Conservation (phyloP, 352 stramenopile species). For the Phytophthora cryptogea region DNA sequence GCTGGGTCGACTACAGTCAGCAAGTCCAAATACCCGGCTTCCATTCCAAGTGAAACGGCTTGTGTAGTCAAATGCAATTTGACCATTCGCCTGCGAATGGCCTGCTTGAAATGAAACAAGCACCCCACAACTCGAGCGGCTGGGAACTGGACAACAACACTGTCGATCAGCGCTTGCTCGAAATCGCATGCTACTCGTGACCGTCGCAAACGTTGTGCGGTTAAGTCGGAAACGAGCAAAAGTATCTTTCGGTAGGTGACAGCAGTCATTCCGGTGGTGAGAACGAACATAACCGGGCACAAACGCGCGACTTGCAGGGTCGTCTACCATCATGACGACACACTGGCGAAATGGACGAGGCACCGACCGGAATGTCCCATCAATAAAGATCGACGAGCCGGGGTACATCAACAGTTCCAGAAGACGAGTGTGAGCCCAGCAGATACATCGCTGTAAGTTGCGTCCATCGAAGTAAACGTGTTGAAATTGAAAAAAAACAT, state of each 20-base stretch:
- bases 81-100: background rate
- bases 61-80: background rate
- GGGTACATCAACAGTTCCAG: background rate
- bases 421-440: background rate
- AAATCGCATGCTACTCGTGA: background rate
- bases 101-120: conserved; percentile 3
- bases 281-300: background rate
- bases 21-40: background rate
- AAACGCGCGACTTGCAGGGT: background rate
- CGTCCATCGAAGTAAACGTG: background rate
- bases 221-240: background rate
- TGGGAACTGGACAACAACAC: background rate
- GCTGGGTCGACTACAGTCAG: background rate
- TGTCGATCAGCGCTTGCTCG: background rate
- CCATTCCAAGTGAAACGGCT: background rate
- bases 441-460: background rate
- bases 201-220: background rate
- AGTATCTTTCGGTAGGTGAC: background rate
- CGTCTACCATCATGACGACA: background rate
- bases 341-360: conserved; percentile 1
- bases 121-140: background rate
- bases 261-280: background rate
- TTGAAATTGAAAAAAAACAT: conserved; percentile 1
- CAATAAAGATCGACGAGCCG: background rate
- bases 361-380: background rate